phyloP scores from a whole-genome alignment of 306 rosid species.

The Phaseolus lunatus region DNA sequence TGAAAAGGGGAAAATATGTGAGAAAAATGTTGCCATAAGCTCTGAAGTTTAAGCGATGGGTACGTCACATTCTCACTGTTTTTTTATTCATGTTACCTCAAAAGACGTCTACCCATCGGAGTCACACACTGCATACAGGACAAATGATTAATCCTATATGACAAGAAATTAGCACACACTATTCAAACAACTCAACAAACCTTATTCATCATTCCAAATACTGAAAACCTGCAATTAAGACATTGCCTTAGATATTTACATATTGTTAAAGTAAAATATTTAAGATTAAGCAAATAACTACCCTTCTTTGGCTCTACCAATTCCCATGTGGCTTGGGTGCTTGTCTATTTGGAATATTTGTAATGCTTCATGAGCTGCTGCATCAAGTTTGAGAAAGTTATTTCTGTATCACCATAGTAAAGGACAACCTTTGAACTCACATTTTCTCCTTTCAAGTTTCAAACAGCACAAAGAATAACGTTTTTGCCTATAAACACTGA shows the following conservation, averaged over 20 bases:
- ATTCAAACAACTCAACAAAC: conserved; percentile 56
- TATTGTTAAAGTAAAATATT: conserved; percentile 29
- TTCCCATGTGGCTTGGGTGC: conserved; percentile 99
- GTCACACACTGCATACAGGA: conserved; percentile 77
- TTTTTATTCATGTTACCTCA: conserved; percentile 66
- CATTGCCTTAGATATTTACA: conserved; percentile 44
- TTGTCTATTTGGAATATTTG: conserved; percentile 97
- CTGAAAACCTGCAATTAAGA: conserved; percentile 80
- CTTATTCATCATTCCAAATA: conserved; percentile 98
- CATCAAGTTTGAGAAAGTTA: conserved; percentile 90
- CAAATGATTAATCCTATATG: conserved; percentile 41
- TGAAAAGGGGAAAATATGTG: conserved; percentile 43
- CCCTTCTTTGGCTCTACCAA: conserved; percentile 99
- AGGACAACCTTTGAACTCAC: conserved; percentile 50
- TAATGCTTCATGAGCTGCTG: conserved; percentile 91
- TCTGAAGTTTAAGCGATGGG: conserved; percentile 9
- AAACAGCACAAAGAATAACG: conserved; percentile 36
- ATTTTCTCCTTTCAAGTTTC: conserved; percentile 25
- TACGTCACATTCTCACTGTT: conserved; percentile 1
- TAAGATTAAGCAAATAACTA: conserved; percentile 48
- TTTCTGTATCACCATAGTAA: conserved; percentile 69
- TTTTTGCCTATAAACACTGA: conserved; percentile 35
- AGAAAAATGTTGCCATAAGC: neutral
- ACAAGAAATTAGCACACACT: conserved; percentile 36
- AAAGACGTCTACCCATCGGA: conserved; percentile 88